Percentiles rank a stretch among this genome's conserved stretches.
Conservation (phyloP, 441 rosid genomes). For the Syzygium malaccense region DNA sequence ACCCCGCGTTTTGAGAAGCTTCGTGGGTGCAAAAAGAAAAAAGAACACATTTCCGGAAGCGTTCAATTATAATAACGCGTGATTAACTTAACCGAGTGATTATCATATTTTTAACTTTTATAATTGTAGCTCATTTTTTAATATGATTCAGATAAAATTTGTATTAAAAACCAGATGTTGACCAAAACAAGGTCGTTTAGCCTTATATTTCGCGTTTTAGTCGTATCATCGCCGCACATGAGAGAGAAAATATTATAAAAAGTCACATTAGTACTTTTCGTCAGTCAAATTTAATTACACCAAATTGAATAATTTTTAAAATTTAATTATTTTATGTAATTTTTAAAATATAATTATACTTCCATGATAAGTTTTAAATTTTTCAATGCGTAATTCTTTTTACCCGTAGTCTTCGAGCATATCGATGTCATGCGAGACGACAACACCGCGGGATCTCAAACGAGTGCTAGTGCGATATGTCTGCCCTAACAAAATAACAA, state of each 20-base stretch:
- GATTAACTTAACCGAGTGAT: not conserved
- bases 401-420: not conserved
- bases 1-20: not conserved
- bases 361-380: no score
- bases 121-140: no score
- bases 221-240: accelerated
- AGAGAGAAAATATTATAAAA: no score
- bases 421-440: not conserved
- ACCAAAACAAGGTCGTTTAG: no score
- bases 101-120: not conserved
- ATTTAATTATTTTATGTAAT: no score
- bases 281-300: no score
- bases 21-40: not conserved
- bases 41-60: accelerated
- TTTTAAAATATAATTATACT: no score
- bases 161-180: no score
- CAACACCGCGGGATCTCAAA: not conserved
- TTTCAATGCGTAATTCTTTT: not conserved
- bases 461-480: not conserved
- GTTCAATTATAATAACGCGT: not conserved
- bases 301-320: no score
- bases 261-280: no score
- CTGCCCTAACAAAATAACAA: not conserved
- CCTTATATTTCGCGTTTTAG: no score
- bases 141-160: no score